phyloP scores from a whole-genome alignment of 2,329 filamentous ascomycete species.

The Fusarium hostae region DNA sequence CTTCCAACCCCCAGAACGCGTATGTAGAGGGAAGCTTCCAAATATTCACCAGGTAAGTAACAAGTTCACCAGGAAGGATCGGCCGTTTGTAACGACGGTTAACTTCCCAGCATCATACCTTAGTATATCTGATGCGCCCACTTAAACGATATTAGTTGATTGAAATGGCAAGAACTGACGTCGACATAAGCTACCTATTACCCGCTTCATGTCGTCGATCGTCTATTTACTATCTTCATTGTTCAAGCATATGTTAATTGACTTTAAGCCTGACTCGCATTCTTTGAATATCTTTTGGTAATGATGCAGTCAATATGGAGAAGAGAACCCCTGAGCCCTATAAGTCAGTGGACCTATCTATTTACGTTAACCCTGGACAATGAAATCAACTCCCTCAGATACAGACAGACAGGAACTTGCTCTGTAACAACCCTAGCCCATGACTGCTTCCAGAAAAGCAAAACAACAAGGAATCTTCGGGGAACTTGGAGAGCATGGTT shows the following conservation, averaged over 20 bases:
- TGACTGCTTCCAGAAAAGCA: constrained; percentile 21
- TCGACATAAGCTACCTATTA: constrained; percentile 1
- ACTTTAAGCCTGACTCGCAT: constrained; percentile 22
- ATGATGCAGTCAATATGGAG: constrained; percentile 12
- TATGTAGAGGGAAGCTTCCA: neutral
- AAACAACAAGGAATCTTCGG: neutral
- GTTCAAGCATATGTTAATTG: neutral
- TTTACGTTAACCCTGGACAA: constrained; percentile 23
- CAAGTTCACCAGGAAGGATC: neutral
- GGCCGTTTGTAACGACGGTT: neutral
- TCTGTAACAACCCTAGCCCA: constrained; percentile 1
- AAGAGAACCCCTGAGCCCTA: neutral
- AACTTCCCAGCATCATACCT: neutral
- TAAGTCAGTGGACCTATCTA: constrained; percentile 24
- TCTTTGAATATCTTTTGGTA: neutral
- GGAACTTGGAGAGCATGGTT: neutral
- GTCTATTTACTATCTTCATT: neutral
- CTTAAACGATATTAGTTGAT: neutral
- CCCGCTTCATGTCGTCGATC: neutral
- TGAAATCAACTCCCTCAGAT: neutral
- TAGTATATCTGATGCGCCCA: neutral
- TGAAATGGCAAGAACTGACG: constrained; percentile 11
- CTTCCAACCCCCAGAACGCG: neutral
- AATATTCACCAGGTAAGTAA: neutral
- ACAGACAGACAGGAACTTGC: neutral